These are phyloP conservation scores for Porodaedalea pini DNA, from an alignment of 1,284 basidiomycete species.

Conservation along the genomic window DNA sequence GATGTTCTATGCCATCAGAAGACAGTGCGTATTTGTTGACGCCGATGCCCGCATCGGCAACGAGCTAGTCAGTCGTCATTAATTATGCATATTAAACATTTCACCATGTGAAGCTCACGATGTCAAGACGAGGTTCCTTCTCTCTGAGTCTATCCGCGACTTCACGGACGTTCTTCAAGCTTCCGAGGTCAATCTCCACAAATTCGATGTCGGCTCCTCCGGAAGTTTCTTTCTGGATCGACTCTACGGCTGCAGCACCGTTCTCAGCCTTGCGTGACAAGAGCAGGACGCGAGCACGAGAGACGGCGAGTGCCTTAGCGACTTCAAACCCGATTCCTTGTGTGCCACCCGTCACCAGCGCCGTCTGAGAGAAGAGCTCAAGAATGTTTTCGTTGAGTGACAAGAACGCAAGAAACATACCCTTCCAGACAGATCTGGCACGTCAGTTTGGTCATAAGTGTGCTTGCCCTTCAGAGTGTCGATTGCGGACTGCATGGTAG, in stretches of 20 bases:
- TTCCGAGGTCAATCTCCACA: constrained; percentile 40
- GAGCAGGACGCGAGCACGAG: constrained; percentile 39
- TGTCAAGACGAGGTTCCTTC: constrained; percentile 38
- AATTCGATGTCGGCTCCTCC: constrained; percentile 35
- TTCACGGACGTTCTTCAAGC: constrained; percentile 36
- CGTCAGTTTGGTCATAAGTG: constrained; percentile 7
- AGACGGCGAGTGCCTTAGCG: constrained; percentile 36
- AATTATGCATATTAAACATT: not conserved
- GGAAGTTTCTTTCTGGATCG: constrained; percentile 33
- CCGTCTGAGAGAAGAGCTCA: constrained; percentile 27
- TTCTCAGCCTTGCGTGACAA: constrained; percentile 39
- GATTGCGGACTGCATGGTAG: constrained; percentile 13
- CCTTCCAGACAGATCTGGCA: constrained; percentile 8
- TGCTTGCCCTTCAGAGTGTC: constrained; percentile 10
- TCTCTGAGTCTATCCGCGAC: constrained; percentile 34
- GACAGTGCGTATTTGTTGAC: constrained; percentile 38
- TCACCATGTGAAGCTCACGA: constrained; percentile 30
- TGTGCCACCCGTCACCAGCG: constrained; percentile 43
- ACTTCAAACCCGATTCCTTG: constrained; percentile 41
- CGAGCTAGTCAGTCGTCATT: constrained; percentile 29
- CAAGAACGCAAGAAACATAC: not conserved
- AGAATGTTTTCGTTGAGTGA: not conserved
- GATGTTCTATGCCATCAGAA: constrained; percentile 38
- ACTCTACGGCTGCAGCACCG: constrained; percentile 36
- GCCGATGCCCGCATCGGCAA: constrained; percentile 40